phyloP scores from a whole-genome alignment of 805 yeast species.

The Jamesozyma spencerorum region DNA sequence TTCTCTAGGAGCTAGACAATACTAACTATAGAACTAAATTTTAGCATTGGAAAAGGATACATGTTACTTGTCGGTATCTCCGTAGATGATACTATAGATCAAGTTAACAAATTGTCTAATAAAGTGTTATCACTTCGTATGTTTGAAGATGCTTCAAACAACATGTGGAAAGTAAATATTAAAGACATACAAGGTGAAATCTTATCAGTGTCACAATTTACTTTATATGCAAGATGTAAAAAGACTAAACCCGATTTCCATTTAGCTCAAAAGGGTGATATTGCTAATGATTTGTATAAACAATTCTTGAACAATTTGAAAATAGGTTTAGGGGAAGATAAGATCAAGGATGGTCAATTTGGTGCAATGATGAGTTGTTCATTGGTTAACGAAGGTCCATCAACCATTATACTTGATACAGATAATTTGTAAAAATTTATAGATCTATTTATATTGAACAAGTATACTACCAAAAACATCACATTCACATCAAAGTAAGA shows the following conservation, averaged over 20 bases:
- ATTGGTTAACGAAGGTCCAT: constrained; percentile 87
- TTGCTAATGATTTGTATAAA: constrained; percentile 37
- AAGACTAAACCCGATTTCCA: constrained; percentile 95
- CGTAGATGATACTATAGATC: constrained; percentile 65
- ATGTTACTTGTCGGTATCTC: constrained; percentile 80
- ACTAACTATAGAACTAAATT: no score
- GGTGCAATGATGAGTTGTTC: constrained; percentile 98
- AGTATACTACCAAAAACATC: neutral
- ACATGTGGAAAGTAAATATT: constrained; percentile 69
- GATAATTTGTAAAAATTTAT: constrained; percentile 7
- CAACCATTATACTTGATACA: constrained; percentile 76
- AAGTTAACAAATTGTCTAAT: constrained; percentile 56
- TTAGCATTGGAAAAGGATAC: constrained; percentile 60
- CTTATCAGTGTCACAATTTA: constrained; percentile 85
- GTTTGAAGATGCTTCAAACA: constrained; percentile 65
- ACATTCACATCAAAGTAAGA: no score
- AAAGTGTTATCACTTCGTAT: constrained; percentile 59
- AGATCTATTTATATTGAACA: neutral
- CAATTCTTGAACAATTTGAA: constrained; percentile 41
- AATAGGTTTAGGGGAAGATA: constrained; percentile 46
- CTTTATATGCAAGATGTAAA: constrained; percentile 72
- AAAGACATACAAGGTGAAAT: constrained; percentile 63
- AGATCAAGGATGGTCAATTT: constrained; percentile 79
- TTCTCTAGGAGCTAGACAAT: no score
- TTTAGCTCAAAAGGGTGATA: constrained; percentile 74